Conservation (phyloP, 2,329 filamentous ascomycete species). For the Beauveria pseudobassiana region DNA sequence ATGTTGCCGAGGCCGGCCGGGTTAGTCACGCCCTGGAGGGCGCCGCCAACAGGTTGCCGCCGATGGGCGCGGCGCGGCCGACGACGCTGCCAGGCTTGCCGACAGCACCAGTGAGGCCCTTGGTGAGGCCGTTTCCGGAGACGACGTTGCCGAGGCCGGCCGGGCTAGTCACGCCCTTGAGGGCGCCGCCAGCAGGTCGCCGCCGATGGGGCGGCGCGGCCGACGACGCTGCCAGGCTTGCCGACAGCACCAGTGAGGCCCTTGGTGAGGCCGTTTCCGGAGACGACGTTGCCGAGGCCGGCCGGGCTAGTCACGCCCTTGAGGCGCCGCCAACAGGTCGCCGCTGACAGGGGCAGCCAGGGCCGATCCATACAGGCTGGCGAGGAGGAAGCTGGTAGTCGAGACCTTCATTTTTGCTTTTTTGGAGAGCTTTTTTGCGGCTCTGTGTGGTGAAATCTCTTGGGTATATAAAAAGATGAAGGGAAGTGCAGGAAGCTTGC, state of each 20-base stretch:
- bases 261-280: background rate
- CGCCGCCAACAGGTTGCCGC: background rate
- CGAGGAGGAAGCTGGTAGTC: background rate
- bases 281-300: too few species aligned
- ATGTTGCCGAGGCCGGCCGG: too few species aligned
- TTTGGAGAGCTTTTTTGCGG: background rate
- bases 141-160: too few species aligned
- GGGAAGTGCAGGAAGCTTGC: background rate
- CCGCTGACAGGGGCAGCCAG: background rate
- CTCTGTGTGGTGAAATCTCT: background rate
- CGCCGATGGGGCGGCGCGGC: background rate
- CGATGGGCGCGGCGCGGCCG: background rate
- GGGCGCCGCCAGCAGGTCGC: background rate
- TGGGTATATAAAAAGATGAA: background rate
- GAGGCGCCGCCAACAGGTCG: background rate
- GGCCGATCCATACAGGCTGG: conserved; percentile 3
- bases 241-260: too few species aligned
- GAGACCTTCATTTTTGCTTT: conserved; percentile 4
- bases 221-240: too few species aligned
- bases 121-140: too few species aligned
- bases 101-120: too few species aligned
- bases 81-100: too few species aligned
- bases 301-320: too few species aligned
- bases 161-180: too few species aligned
- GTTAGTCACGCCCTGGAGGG: background rate